phyloP scores from a whole-genome alignment of 208 protist species.

The Crithidia acanthocephali region DNA sequence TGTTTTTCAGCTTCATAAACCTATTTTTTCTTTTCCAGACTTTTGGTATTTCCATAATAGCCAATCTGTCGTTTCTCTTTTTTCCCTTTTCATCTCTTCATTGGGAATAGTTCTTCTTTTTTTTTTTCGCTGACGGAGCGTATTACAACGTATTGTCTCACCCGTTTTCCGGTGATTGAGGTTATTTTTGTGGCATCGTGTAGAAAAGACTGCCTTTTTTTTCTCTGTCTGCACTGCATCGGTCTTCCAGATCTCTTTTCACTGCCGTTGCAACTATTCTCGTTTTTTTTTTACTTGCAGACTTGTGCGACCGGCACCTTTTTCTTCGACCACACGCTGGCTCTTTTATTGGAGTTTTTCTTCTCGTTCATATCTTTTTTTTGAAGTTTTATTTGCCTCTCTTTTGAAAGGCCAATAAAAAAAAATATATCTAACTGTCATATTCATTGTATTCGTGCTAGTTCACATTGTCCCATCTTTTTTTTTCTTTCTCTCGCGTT shows the following conservation, averaged over 20 bases:
- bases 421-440: background rate
- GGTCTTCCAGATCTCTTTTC: background rate
- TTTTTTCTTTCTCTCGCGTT: background rate
- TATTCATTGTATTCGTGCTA: background rate
- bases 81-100: background rate
- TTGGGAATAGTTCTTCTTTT: background rate
- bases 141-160: no score
- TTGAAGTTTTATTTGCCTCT: background rate
- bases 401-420: background rate
- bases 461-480: background rate
- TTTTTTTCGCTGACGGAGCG: no score
- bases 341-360: no score
- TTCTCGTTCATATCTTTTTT: background rate
- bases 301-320: background rate
- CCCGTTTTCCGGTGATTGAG: no score
- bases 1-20: background rate
- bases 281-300: background rate
- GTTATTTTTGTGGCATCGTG: no score
- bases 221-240: no score
- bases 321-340: background rate
- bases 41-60: no score
- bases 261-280: background rate
- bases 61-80: conserved; percentile 4
- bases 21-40: no score
- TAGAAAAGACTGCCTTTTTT: no score